Evolutionary conservation across 805 yeast species (phyloP), one percentile per base, ranked within the genome.

Genomic region (Monosporozyma aerobia): DNA sequence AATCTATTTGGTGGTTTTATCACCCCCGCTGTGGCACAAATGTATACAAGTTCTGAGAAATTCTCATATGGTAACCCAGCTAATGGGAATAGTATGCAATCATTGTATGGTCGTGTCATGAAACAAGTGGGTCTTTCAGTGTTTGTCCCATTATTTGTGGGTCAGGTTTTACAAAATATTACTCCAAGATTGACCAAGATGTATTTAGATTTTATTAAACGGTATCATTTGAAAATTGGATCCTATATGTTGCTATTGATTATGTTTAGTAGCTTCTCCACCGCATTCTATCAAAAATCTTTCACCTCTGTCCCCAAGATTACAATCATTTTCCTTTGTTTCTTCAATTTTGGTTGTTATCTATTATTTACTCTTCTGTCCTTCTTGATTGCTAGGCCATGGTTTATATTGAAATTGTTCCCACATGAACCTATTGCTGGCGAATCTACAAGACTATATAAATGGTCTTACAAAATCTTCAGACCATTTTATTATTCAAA

Each of bases 1-100:
- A 90, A 90, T 63, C 63, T 89, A 48, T 62, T 88, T 44, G 97
- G 97, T 2, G 94, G 94, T 0, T 90, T 90, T 61, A 75, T 90
- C 22, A 86, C 96, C 0, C 97, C 97, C 0, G 92, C 94, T 0
- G 69, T 90, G 48, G 77, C 83, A 3, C 96, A 89, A 63, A 71
- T 89, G 82, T 89, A 73, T 70, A 71, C 76, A 11, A 63, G 74
- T 2, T 61, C 63, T 9, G 77, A 83, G 6, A 61, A 73, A 0
- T 90, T 95, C 80, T 72, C 69, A 11, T 89, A 83, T 63, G 96
- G 92, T 6, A 88, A 89, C 62, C 97, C 97, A 3, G 83, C 87
- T 0, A 68, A 71, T 41, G 83, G 78, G 2, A 62, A 73, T 14
- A 60, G 70, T 6, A 78, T 87, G 45, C 71, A 73, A 22, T 69